Percentiles rank a stretch among this genome's conserved stretches.
Evolutionary conservation across 2,329 filamentous ascomycete species (phyloP).

Genomic region (Teratosphaeria zuluensis): DNA sequence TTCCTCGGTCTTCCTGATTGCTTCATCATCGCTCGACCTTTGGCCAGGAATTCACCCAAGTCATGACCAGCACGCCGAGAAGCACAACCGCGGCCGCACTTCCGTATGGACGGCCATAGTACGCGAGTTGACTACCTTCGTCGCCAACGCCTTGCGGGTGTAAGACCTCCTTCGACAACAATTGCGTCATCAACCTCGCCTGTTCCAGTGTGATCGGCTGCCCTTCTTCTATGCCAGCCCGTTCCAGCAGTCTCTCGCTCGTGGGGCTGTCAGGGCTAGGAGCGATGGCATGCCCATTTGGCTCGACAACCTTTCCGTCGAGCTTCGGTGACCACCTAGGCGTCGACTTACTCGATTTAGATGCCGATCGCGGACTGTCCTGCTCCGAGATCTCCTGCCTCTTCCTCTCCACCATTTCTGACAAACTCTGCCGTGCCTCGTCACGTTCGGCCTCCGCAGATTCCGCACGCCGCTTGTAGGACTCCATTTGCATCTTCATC

Average conservation of each 20-base stretch:
- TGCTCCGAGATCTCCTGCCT: constrained; percentile 53
- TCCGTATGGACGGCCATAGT: constrained; percentile 20
- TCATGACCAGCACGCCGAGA: constrained; percentile 23
- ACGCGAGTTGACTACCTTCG: constrained; percentile 12
- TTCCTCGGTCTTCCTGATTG: background rate
- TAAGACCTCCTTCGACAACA: constrained; percentile 22
- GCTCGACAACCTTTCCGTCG: constrained; percentile 6
- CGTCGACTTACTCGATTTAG: constrained; percentile 6
- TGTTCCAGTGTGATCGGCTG: constrained; percentile 26
- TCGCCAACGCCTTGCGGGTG: background rate
- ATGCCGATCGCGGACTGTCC: constrained; percentile 4
- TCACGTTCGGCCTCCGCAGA: constrained; percentile 66
- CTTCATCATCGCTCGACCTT: constrained; percentile 32
- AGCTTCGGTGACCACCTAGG: constrained; percentile 7
- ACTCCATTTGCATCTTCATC: constrained; percentile 69
- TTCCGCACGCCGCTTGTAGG: constrained; percentile 68
- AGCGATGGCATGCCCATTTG: constrained; percentile 18
- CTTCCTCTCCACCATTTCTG: constrained; percentile 80
- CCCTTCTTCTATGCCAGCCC: constrained; percentile 23
- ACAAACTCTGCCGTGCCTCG: constrained; percentile 61
- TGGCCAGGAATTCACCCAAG: constrained; percentile 31
- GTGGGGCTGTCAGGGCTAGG: constrained; percentile 16
- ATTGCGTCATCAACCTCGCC: constrained; percentile 20
- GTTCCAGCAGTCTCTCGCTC: constrained; percentile 17
- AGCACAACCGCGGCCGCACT: constrained; percentile 22